Evolutionary conservation across 2,329 filamentous ascomycete genomes (phyloP), one percentile per base, ranked within the genome.

Genomic region (Epichloe glyceriae): DNA sequence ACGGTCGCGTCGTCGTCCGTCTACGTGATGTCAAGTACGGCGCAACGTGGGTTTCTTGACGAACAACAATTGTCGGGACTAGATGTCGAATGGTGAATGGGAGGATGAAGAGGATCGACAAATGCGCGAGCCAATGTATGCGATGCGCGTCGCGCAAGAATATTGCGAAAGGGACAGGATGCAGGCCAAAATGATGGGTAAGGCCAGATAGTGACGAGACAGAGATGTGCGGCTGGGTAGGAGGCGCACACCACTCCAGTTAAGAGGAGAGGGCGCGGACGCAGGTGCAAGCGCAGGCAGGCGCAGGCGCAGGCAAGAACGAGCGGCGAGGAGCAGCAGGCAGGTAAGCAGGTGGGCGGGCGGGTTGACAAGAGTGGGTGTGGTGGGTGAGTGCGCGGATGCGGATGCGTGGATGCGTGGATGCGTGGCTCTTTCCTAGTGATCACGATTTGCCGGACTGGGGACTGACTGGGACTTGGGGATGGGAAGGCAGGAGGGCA

Each of bases 281-380:
- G 45, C 52, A 55, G 45, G 47, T 46, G 33, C 53, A 51, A 40
- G 39, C 42, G 20, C 49, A 52, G 30, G 58, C 54, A 52, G 50
- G 48, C 50, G 39, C 54, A 55, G 47, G 49, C 50, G n/a, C 53
- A 54, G 50, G 51, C 46, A 50, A 34, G 42, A 50, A 43, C 43
- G 26, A 50, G 35, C 19, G 37, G 41, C 41, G 41, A 33, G 19
- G 39, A 17, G 34, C 41, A 50, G 48, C 40, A 37, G 45, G 35
- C 33, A 40, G 43, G 44, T 33, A 34, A n/a, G 39, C 46, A 26
- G 14, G 22, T 35, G n/a, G 46, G 37, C 35, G 41, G 38, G 33
- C 39, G 42, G 30, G 45, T 33, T 45, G 43, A 30, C 43, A 20
- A 47, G 34, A 40, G 47, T 49, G 12, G 38, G 47, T 20, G 47